Conservation (phyloP, 2,329 filamentous ascomycete genomes). For the Lomentospora prolificans region DNA sequence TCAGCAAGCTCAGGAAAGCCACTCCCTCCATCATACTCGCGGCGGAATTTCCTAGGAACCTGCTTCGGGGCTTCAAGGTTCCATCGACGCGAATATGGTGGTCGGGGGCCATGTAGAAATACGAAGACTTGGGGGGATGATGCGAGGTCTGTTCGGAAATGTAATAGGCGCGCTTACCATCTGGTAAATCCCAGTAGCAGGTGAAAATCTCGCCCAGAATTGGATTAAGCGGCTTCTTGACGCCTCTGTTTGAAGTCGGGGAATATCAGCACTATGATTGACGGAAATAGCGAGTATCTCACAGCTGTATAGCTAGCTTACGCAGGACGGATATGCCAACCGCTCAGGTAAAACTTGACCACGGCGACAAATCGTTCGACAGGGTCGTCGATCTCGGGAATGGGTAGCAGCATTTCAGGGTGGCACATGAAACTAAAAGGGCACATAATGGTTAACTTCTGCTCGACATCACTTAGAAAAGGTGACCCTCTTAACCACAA, state of each 20-base stretch:
- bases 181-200: constrained; percentile 88
- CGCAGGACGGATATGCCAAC: constrained; percentile 98
- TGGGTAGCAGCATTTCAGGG: constrained; percentile 85
- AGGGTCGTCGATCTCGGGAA: constrained; percentile 81
- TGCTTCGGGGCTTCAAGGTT: constrained; percentile 87
- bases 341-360: constrained; percentile 95
- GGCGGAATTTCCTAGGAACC: constrained; percentile 92
- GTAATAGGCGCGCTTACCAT: constrained; percentile 83
- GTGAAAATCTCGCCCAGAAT: constrained; percentile 92
- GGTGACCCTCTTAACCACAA: too few relatives aligned
- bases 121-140: constrained; percentile 96
- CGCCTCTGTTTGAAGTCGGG: constrained; percentile 50
- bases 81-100: constrained; percentile 93
- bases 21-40: constrained; percentile 98
- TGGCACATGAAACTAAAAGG: constrained; percentile 89
- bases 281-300: neutral
- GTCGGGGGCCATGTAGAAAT: constrained; percentile 95
- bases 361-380: constrained; percentile 85
- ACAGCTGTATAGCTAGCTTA: constrained; percentile 35
- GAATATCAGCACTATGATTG: constrained; percentile 10
- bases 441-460: neutral
- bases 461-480: too few relatives aligned
- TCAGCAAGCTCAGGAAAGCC: constrained; percentile 73
- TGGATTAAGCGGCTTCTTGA: constrained; percentile 96
- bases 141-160: constrained; percentile 97